Conservation (phyloP, 768 basidiomycete species). For the Leccinum pellstonianum region DNA sequence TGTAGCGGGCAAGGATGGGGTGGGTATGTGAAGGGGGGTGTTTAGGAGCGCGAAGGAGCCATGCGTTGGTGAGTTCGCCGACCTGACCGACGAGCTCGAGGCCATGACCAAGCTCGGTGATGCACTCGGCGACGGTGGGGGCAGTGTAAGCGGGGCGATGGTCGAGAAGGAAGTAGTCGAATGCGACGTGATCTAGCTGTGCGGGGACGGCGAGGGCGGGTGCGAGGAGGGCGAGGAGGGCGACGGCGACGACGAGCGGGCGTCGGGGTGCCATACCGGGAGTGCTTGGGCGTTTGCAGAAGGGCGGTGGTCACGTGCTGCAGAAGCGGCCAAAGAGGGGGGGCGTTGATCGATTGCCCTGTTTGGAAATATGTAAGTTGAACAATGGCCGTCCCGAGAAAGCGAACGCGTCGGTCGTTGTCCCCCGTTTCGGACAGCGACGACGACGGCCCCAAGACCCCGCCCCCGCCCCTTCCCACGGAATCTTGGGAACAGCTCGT, state of each 20-base stretch:
- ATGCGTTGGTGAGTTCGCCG: constrained; percentile 79
- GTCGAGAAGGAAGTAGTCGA: constrained; percentile 83
- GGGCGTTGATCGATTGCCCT: background rate
- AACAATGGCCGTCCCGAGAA: constrained; percentile 24
- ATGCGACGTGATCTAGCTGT: constrained; percentile 55
- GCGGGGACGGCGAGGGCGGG: constrained; percentile 10
- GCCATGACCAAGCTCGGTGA: constrained; percentile 62
- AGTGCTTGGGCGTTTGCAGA: background rate
- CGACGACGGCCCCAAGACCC: constrained; percentile 7
- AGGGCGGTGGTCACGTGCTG: constrained; percentile 18
- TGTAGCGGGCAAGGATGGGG: constrained; percentile 47
- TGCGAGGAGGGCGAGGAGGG: constrained; percentile 2
- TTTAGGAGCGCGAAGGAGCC: constrained; percentile 70
- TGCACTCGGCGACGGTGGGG: constrained; percentile 61
- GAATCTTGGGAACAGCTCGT: constrained; percentile 9
- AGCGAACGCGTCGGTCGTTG: constrained; percentile 26
- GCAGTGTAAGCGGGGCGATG: constrained; percentile 51
- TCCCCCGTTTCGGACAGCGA: constrained; percentile 21
- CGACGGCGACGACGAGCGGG: constrained; percentile 7
- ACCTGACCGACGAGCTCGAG: constrained; percentile 87
- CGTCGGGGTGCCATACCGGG: constrained; percentile 14
- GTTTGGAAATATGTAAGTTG: constrained; percentile 2
- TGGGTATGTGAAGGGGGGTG: constrained; percentile 17
- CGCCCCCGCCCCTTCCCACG: constrained; percentile 3
- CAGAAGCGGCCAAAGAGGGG: background rate